Evolutionary conservation across 768 basidiomycete genomes (phyloP), one percentile per base, ranked within the genome.

Genomic region (Agaricus bisporus): DNA sequence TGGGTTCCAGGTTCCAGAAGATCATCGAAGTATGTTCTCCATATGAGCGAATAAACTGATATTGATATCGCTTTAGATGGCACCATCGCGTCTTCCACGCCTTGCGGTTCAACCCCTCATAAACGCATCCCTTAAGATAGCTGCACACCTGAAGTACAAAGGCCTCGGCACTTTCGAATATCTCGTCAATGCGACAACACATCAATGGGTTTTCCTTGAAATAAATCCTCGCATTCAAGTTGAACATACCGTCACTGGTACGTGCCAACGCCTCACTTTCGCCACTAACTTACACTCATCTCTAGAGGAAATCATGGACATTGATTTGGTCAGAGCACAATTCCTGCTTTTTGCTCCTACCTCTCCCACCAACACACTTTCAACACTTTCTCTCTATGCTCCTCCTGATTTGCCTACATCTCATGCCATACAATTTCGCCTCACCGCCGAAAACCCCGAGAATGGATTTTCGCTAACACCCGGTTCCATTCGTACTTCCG

Each of bases 171-270:
- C 91, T 15, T 89, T 87, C 41, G 92, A 95, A 71, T 94, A 89
- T 75, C 75, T 95, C 57, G 82, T 93, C 59, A 90, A 93, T 48
- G 49, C 63, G 62, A 79, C 85, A 59, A 77, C 79, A 61, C 79
- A 80, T 56, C 73, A 87, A 57, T 88, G 91, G 73, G 90, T 92
- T 68, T 94, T 94, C 68, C 87, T 94, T 59, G 91, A 93, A 66
- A 91, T 93, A 58, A 91, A 91, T 67, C 88, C 91, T 20, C 86
- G 91, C 68, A 88, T 94, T 51, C 92, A 95, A 66, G 92, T 95
- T 65, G 92, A 94, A 66, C 92, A 94, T 70, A 94, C 92, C 43
- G 83, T 94, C 60, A 91, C 92, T 53, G 88, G 88, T 84, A 61
- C 37, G 72, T 32, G 11, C 32, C 61, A 26, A 49, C 42, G 48